These are phyloP conservation scores for Quercus rubra DNA, from an alignment of 306 rosid species.

Conservation along the genomic window DNA sequence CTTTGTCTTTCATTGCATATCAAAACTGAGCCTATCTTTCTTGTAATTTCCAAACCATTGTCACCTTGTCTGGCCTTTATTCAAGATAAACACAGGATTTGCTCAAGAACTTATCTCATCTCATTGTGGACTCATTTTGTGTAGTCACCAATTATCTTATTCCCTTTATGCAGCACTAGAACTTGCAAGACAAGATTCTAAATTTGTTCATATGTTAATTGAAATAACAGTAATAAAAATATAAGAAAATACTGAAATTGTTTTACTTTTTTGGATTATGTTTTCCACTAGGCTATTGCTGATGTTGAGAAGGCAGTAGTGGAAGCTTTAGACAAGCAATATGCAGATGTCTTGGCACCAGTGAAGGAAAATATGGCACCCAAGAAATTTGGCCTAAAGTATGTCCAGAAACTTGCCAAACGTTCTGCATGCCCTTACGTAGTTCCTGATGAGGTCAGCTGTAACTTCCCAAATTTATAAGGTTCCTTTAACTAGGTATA, in stretches of 20 bases:
- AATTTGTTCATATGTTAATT: background rate
- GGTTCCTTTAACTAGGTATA: conserved; percentile 5
- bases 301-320: conserved; percentile 82
- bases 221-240: background rate
- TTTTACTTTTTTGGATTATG: background rate
- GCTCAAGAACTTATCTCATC: too few species aligned
- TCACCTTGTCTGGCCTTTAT: background rate
- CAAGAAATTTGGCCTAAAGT: conserved; percentile 93
- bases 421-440: conserved; percentile 57
- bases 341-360: conserved; percentile 88
- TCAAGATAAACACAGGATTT: background rate
- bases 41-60: background rate
- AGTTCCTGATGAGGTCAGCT: conserved; percentile 82
- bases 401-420: conserved; percentile 94
- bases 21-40: background rate
- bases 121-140: too few species aligned
- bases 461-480: conserved; percentile 5
- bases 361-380: conserved; percentile 82
- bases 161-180: background rate
- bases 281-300: conserved; percentile 67
- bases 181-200: background rate
- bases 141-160: background rate
- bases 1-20: background rate
- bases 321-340: conserved; percentile 93
- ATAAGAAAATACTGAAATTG: background rate